phyloP scores from a whole-genome alignment of 768 basidiomycete species.

The Leccinellum luteum region DNA sequence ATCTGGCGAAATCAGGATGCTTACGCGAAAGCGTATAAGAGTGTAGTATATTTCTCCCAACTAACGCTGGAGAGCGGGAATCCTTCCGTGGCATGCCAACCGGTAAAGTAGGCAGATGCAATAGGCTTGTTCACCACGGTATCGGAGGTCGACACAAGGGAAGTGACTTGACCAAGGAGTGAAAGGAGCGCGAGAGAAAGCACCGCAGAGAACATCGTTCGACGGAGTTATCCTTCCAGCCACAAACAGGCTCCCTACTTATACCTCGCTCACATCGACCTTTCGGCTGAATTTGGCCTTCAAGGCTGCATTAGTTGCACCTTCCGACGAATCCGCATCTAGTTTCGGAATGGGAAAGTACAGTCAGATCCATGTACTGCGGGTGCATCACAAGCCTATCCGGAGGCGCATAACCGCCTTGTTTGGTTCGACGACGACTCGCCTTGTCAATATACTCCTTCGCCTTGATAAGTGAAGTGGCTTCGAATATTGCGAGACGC shows the following conservation, averaged over 20 bases:
- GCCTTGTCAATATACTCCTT: neutral
- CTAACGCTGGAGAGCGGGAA: constrained; percentile 54
- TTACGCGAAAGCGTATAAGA: constrained; percentile 65
- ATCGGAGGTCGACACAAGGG: constrained; percentile 8
- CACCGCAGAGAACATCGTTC: neutral
- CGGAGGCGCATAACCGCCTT: neutral
- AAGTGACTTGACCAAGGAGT: neutral
- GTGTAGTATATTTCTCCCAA: constrained; percentile 65
- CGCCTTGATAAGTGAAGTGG: neutral
- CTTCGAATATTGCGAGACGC: neutral
- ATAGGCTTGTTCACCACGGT: constrained; percentile 41
- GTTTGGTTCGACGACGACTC: neutral
- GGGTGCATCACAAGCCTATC: neutral
- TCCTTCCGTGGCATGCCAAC: constrained; percentile 52
- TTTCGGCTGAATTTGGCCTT: neutral
- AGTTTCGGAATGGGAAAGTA: neutral
- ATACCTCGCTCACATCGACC: neutral
- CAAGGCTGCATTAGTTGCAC: neutral
- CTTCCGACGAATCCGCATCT: neutral
- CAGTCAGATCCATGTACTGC: neutral
- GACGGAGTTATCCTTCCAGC: neutral
- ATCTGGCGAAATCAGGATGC: constrained; percentile 6
- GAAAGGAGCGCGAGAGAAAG: neutral
- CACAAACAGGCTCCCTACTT: neutral
- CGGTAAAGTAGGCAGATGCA: constrained; percentile 59